Evolutionary conservation across 2,329 filamentous ascomycete species (phyloP).

Genomic region (Cladosporium colombiae): DNA sequence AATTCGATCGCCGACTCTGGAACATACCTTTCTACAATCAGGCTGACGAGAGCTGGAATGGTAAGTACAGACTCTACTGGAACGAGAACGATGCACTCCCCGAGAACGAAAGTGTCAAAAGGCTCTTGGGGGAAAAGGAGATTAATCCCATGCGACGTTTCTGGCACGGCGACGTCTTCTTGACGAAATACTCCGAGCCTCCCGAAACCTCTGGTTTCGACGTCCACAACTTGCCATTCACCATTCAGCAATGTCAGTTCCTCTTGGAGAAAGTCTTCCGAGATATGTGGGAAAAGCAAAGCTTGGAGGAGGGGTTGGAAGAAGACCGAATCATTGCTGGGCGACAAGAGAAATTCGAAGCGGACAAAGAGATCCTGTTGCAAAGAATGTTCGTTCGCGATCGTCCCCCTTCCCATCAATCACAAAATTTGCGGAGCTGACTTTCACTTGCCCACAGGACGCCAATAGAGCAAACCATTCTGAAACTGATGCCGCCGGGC

Average conservation of each 20-base stretch:
- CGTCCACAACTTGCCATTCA: not conserved
- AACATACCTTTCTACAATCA: not conserved
- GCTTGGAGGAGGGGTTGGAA: too few species aligned
- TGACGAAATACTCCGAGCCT: not conserved
- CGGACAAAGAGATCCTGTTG: not conserved
- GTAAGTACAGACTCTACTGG: not conserved
- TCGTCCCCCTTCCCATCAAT: not conserved
- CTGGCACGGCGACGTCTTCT: not conserved
- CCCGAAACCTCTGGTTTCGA: not conserved
- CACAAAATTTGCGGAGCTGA: too few species aligned
- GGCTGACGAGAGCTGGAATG: not conserved
- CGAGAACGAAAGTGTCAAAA: not conserved
- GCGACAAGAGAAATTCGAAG: not conserved
- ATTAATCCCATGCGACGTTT: not conserved
- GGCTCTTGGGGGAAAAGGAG: not conserved
- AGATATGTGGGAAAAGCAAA: not conserved
- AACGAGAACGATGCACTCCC: not conserved
- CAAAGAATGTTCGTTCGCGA: not conserved
- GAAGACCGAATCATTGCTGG: not conserved
- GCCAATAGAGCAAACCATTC: not conserved
- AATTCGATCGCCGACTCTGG: not conserved
- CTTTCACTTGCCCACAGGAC: not conserved
- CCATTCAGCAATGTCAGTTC: not conserved
- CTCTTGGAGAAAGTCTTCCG: not conserved
- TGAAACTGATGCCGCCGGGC: not conserved